phyloP scores from a whole-genome alignment of 306 rosid genomes.

The Pyrus bretschneideri region DNA sequence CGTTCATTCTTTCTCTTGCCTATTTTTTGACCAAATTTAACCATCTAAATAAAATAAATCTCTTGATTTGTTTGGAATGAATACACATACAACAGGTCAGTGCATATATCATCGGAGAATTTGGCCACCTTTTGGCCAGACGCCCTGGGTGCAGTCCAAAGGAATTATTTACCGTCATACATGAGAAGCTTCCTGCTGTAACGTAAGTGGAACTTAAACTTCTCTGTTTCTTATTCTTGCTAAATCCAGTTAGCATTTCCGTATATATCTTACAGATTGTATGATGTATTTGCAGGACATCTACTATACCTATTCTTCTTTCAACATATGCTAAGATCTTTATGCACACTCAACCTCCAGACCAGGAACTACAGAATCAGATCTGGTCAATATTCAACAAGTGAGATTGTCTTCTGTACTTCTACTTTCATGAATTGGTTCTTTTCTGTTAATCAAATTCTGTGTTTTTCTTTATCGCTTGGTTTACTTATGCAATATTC shows the following conservation, averaged over 20 bases:
- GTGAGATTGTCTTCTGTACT: slow-evolving; percentile 45
- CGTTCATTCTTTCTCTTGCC: background rate
- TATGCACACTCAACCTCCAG: slow-evolving; percentile 97
- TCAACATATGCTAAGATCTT: slow-evolving; percentile 96
- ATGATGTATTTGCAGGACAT: slow-evolving; percentile 54
- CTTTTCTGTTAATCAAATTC: slow-evolving; percentile 1
- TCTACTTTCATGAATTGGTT: slow-evolving; percentile 10
- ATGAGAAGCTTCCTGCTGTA: slow-evolving; percentile 96
- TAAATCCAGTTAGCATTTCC: background rate
- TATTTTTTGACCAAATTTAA: background rate
- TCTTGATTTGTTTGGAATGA: slow-evolving; percentile 7
- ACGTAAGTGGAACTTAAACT: slow-evolving; percentile 51
- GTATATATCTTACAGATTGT: slow-evolving; percentile 18
- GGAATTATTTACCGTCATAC: slow-evolving; percentile 78
- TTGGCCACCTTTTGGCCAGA: slow-evolving; percentile 92
- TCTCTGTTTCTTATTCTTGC: slow-evolving; percentile 1
- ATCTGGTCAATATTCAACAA: slow-evolving; percentile 91
- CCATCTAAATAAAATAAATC: background rate
- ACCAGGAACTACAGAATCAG: slow-evolving; percentile 90
- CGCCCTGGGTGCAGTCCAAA: slow-evolving; percentile 89
- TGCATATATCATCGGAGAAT: slow-evolving; percentile 94
- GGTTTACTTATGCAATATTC: slow-evolving; percentile 43
- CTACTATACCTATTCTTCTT: slow-evolving; percentile 86
- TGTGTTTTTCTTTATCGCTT: slow-evolving; percentile 25
- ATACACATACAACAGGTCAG: slow-evolving; percentile 71